Evolutionary conservation across 495 filamentous ascomycete species (phyloP), one percentile per base, ranked within the genome.

Genomic region (Parachaetomium inaequale): DNA sequence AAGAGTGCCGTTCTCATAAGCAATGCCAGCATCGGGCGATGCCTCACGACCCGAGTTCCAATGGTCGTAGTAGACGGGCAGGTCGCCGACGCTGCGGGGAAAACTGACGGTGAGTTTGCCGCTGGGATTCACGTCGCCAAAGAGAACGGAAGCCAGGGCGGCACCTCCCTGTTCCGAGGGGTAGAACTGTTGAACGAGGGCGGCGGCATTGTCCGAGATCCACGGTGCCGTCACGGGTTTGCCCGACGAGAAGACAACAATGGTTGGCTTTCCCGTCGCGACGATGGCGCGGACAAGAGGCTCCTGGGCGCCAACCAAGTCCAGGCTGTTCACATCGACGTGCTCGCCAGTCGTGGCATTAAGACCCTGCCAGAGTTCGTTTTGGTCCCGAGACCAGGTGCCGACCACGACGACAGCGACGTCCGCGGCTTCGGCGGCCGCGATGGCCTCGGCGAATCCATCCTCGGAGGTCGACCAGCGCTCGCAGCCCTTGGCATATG

Each of bases 101-200:
- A 85, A 79, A 11, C 79, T 81, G 40, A 86, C 80, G 7, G 78
- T 76, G 25, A 87, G 78, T 68, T 77, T 82, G 19, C 92, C 92
- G 38, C 86, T 91, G 8, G 90, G 91, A 70, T 93, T 92, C 21
- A 87, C 80, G 14, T 86, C 84, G n/a, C 92, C 92, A 53, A 93
- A 92, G 0, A 96, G 79, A 23, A 96, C 82, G 65, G 92, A 88
- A 1, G 84, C 82, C 23, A 96, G 72, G 3, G 91, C 88, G 54
- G 90, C 85, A 6, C 92, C 92, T 59, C 88, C 90, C 70, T 96
- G 75, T 61, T 89, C 84, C 0, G 84, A 86, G 0, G 84, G 84
- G 66, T 90, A 91, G 74, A 89, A 89, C 67, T 90, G 87, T 62
- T 89, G 86, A 0, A 89, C 66, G 0, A 89, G 76, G 0, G 85